phyloP scores from a whole-genome alignment of 2,329 filamentous ascomycete genomes.

The Ophiosphaerella narmari region DNA sequence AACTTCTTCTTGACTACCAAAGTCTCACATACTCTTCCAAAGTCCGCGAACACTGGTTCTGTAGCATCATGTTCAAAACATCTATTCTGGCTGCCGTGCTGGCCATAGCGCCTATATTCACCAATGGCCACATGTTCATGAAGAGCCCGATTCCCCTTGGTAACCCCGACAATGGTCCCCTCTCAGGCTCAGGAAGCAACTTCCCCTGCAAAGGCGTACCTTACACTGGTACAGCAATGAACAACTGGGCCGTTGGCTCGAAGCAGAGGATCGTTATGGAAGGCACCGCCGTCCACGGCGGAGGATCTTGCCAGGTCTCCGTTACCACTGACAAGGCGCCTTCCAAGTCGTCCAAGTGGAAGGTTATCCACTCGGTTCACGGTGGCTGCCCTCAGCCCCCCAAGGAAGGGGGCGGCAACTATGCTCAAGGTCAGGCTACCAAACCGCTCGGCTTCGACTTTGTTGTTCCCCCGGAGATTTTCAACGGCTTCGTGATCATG shows the following conservation, averaged over 20 bases:
- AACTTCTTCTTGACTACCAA: slow-evolving; percentile 6
- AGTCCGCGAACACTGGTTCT: slow-evolving; percentile 1
- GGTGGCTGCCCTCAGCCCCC: slow-evolving; percentile 78
- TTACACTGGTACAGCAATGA: slow-evolving; percentile 56
- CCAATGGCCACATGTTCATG: slow-evolving; percentile 78
- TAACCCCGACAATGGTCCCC: slow-evolving; percentile 62
- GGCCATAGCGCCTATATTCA: slow-evolving; percentile 57
- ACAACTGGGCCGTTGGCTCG: slow-evolving; percentile 67
- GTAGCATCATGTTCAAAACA: slow-evolving; percentile 13
- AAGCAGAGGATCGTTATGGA: slow-evolving; percentile 65
- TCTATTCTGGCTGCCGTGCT: slow-evolving; percentile 23
- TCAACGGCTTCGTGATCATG: slow-evolving; percentile 73
- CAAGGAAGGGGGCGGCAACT: slow-evolving; percentile 11
- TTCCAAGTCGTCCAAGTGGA: slow-evolving; percentile 70
- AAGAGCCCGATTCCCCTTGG: slow-evolving; percentile 68
- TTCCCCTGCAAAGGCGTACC: slow-evolving; percentile 76
- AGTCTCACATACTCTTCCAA: slow-evolving; percentile 10
- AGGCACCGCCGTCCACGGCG: slow-evolving; percentile 80
- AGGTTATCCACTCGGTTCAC: slow-evolving; percentile 85
- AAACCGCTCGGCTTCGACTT: slow-evolving; percentile 62
- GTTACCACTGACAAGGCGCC: slow-evolving; percentile 77
- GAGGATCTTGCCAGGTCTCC: slow-evolving; percentile 87
- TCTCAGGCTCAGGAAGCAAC: slow-evolving; percentile 62
- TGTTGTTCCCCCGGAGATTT: slow-evolving; percentile 72
- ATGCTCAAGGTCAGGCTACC: slow-evolving; percentile 44